Evolutionary conservation across 495 filamentous ascomycete species (phyloP), one percentile per base, ranked within the genome.

Genomic region (Jackrogersella minutella): DNA sequence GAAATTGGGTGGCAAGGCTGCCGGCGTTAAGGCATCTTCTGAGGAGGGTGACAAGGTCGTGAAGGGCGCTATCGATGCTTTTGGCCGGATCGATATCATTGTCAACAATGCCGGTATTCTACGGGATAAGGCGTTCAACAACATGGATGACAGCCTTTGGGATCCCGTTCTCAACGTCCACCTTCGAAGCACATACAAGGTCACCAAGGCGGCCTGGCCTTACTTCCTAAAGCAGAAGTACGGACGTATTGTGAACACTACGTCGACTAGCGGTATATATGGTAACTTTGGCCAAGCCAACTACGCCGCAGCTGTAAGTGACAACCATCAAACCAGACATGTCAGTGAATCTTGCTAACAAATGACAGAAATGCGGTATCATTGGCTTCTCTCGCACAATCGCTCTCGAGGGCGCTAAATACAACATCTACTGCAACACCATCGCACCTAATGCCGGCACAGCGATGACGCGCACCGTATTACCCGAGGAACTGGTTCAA

Each of bases 261-360:
- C 95, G 13, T 96, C 91, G 46, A 97, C 95, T 34, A 93, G 90
- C 74, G 95, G 95, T 79, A 97, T 99, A 79, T 99, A 99, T 72
- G 95, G 95, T 67, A 99, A 97, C 84, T 99, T 99, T 71, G 95
- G 95, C 56, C 95, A 99, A 81, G 93, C 95, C 71, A 98, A 99
- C 82, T 99, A 99, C 77, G 88, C 95, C 52, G 90, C 94, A 53
- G 95, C 96, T 16, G 87, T 90, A 86, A 77, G 87, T 80, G 11
- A 49, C n/a, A n/a, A n/a, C n/a, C n/a, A n/a, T 11, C 1, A 41
- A 9, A 19, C 1, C 14, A 0, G 1, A 13, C 9, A 34, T 22
- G 22, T 22, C n/a, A 21, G 8, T n/a, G 5, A 50, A 39, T 57
- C 52, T 57, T 10, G 9, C 72, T 76, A 66, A 73, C 37, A 14